phyloP scores from a whole-genome alignment of 192 early-diverging fungal species.

The Mortierella hygrophila region DNA sequence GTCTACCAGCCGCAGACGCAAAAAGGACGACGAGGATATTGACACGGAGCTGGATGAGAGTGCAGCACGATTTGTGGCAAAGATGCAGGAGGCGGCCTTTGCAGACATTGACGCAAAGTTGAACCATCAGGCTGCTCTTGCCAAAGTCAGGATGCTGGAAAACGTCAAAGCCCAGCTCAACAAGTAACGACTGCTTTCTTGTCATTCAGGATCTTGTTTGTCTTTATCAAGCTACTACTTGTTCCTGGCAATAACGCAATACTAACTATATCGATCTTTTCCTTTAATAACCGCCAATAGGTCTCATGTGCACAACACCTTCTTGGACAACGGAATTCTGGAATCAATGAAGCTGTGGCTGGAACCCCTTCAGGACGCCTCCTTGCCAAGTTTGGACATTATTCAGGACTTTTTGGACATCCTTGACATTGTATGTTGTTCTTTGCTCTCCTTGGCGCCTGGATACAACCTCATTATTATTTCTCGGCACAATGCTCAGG shows the following conservation, averaged over 20 bases:
- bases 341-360: slow-evolving; percentile 90
- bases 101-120: slow-evolving; percentile 73
- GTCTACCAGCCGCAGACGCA: slow-evolving; percentile 29
- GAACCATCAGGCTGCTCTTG: slow-evolving; percentile 71
- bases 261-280: neutral
- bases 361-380: slow-evolving; percentile 90
- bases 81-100: slow-evolving; percentile 68
- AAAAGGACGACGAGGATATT: slow-evolving; percentile 50
- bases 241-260: neutral
- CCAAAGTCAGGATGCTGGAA: slow-evolving; percentile 77
- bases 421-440: slow-evolving; percentile 69
- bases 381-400: slow-evolving; percentile 90
- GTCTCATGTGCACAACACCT: slow-evolving; percentile 74
- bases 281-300: slow-evolving; percentile 21
- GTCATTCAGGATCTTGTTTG: too few relatives aligned
- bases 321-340: slow-evolving; percentile 88
- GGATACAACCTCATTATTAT: neutral
- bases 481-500: neutral
- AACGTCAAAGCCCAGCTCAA: slow-evolving; percentile 65
- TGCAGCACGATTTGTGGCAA: slow-evolving; percentile 35
- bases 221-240: neutral
- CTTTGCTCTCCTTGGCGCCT: too few relatives aligned
- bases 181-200: slow-evolving; percentile 57
- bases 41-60: slow-evolving; percentile 41
- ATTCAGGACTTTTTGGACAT: slow-evolving; percentile 83